A percentile compares a stretch with the other conserved stretches of the same genome.
These are phyloP conservation scores for Fusarium sp. DNA, from an alignment of 2,329 filamentous ascomycete species.

Conservation along the genomic window DNA sequence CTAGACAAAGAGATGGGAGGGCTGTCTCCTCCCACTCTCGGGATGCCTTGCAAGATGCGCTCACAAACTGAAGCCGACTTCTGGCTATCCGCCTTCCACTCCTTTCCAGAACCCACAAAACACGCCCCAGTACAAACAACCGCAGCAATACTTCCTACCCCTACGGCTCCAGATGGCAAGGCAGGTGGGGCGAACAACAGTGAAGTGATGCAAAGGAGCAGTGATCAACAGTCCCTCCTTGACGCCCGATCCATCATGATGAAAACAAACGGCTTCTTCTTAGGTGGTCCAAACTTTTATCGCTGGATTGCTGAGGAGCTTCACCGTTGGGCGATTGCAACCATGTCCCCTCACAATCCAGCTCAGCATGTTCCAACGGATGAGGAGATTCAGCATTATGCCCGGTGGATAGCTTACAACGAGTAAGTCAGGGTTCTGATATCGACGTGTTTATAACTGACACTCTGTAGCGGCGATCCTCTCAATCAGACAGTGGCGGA, in stretches of 20 bases:
- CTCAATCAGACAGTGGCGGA: conserved; percentile 6
- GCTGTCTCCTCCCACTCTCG: not conserved
- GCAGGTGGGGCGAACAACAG: not conserved
- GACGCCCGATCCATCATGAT: conserved; percentile 5
- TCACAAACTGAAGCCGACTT: conserved; percentile 5
- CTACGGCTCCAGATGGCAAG: not conserved
- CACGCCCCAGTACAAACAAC: conserved; percentile 2
- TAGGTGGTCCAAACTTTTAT: conserved; percentile 41
- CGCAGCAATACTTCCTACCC: not conserved
- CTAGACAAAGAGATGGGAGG: not conserved
- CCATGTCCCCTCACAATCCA: conserved; percentile 48
- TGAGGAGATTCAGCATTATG: conserved; percentile 50
- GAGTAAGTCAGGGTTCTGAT: conserved; percentile 21
- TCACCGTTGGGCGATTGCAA: conserved; percentile 42
- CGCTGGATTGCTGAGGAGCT: conserved; percentile 32
- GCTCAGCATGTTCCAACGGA: conserved; percentile 49
- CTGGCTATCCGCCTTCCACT: conserved; percentile 1
- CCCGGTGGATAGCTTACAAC: conserved; percentile 48
- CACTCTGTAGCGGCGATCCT: not conserved
- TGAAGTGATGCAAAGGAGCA: not conserved
- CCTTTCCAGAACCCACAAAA: not conserved
- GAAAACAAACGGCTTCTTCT: conserved; percentile 23
- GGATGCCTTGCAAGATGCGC: not conserved
- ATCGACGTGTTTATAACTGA: not conserved
- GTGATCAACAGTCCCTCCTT: not conserved